Conservation (phyloP, 2,329 filamentous ascomycete genomes). For the Allantophomopsis cytisporea region DNA sequence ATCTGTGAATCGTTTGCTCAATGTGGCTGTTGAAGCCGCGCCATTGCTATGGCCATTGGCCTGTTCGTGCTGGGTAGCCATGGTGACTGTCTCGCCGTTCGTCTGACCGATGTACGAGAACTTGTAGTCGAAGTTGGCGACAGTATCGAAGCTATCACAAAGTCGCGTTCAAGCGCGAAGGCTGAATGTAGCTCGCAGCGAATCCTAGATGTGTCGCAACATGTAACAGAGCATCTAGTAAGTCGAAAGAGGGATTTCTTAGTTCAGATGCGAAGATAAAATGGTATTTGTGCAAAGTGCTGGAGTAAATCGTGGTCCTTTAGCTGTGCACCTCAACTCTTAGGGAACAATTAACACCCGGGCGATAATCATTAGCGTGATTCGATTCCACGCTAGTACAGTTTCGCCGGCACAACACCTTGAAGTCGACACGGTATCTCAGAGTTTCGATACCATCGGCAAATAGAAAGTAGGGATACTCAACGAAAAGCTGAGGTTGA, state of each 20-base stretch:
- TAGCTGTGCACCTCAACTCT: no score
- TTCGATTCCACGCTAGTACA: no score
- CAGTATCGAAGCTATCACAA: not conserved
- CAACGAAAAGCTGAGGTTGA: no score
- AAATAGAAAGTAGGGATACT: no score
- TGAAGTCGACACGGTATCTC: no score
- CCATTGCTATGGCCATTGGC: constrained; percentile 2
- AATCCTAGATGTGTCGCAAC: not conserved
- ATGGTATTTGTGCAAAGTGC: no score
- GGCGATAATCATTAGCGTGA: no score
- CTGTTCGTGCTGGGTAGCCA: not conserved
- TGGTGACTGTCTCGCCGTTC: not conserved
- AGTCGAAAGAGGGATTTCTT: not conserved
- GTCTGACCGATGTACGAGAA: constrained; percentile 6
- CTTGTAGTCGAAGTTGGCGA: not conserved
- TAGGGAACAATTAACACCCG: no score
- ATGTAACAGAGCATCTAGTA: not conserved
- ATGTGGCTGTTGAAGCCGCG: constrained; percentile 9
- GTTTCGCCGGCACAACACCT: not conserved
- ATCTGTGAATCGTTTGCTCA: constrained; percentile 41
- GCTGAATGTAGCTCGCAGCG: not conserved
- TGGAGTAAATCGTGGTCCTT: no score
- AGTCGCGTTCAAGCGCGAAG: constrained; percentile 1
- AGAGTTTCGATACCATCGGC: no score
- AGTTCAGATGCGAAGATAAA: no score